These are phyloP conservation scores for Claviceps sp. DNA, from an alignment of 2,329 filamentous ascomycete species.

Conservation along the genomic window DNA sequence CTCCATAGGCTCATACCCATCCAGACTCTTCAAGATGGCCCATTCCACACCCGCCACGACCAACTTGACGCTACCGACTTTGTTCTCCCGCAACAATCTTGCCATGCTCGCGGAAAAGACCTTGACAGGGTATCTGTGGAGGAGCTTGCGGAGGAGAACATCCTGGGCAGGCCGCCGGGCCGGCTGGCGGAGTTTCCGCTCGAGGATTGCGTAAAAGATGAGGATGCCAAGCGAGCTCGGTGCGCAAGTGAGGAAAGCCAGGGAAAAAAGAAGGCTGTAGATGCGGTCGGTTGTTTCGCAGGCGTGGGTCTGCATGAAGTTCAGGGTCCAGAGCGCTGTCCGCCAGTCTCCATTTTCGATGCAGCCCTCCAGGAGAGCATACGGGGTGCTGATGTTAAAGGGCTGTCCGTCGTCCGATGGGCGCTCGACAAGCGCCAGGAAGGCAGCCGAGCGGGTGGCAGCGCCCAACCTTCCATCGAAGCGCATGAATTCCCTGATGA, in stretches of 20 bases:
- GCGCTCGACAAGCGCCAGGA: constrained; percentile 15
- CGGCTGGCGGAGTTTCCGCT: constrained; percentile 15
- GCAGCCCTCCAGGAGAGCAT: constrained; percentile 23
- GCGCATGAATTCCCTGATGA: constrained; percentile 29
- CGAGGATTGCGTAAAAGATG: constrained; percentile 20
- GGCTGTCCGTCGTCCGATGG: constrained; percentile 11
- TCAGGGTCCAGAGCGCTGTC: constrained; percentile 19
- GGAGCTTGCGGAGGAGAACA: constrained; percentile 14
- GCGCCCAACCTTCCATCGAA: constrained; percentile 17
- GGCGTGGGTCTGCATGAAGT: constrained; percentile 10
- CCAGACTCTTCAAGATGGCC: constrained; percentile 16
- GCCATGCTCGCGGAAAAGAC: constrained; percentile 17
- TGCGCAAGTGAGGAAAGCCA: constrained; percentile 20
- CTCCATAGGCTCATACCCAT: constrained; percentile 16
- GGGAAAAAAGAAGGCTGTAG: constrained; percentile 24
- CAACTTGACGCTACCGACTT: constrained; percentile 7
- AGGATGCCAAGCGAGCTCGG: constrained; percentile 17
- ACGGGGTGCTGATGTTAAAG: constrained; percentile 21
- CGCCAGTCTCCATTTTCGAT: constrained; percentile 15
- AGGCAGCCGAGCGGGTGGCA: constrained; percentile 13
- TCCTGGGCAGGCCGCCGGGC: constrained; percentile 13
- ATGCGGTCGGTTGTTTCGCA: constrained; percentile 17
- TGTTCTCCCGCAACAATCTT: constrained; percentile 8
- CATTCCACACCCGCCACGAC: constrained; percentile 16
- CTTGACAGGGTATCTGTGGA: constrained; percentile 13